phyloP scores from a whole-genome alignment of 306 rosid species.

The Carpinus viminea region DNA sequence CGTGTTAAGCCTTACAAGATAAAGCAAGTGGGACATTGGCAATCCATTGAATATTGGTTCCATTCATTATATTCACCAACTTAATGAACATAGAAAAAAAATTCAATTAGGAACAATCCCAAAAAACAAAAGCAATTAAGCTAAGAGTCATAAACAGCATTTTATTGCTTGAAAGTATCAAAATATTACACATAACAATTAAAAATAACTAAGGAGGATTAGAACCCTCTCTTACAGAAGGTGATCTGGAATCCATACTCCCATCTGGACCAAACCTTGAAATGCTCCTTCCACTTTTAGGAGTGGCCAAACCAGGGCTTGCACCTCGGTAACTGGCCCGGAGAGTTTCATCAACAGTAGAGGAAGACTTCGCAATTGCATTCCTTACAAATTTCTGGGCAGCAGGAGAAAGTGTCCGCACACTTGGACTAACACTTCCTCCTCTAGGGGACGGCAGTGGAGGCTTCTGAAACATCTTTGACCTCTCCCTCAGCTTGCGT shows the following conservation, averaged over 20 bases:
- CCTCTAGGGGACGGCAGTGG: constrained; percentile 90
- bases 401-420: constrained; percentile 80
- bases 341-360: constrained; percentile 88
- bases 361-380: constrained; percentile 74
- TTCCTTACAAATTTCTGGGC: constrained; percentile 96
- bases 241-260: constrained; percentile 74
- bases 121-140: constrained; percentile 7
- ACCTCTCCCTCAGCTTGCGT: constrained; percentile 76
- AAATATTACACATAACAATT: constrained; percentile 7
- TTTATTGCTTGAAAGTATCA: constrained; percentile 17
- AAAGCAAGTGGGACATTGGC: neutral
- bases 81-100: neutral
- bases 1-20: neutral
- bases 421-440: constrained; percentile 90
- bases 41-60: neutral
- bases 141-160: constrained; percentile 11
- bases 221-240: constrained; percentile 77
- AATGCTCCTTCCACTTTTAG: constrained; percentile 72
- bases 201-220: constrained; percentile 68
- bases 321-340: constrained; percentile 96
- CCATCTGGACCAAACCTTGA: constrained; percentile 80
- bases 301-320: constrained; percentile 73
- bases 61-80: neutral
- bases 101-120: constrained; percentile 16
- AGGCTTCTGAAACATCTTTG: constrained; percentile 83